phyloP scores from a whole-genome alignment of 805 yeast species.

The Candida koratica region DNA sequence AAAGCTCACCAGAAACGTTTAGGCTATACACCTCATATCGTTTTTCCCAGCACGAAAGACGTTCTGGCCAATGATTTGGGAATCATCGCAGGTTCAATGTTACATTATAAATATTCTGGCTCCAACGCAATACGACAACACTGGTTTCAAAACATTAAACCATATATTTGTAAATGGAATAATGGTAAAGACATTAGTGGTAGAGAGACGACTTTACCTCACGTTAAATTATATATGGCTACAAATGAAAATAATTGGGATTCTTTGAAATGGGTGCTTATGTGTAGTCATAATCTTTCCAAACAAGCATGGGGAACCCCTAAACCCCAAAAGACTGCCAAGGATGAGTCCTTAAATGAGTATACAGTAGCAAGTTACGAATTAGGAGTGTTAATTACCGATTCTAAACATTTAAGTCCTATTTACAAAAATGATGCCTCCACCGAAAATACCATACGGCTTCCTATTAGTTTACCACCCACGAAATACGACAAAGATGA shows the following conservation, averaged over 20 bases:
- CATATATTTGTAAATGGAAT: slow-evolving; percentile 47
- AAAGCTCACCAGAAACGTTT: slow-evolving; percentile 19
- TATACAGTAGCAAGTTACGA: slow-evolving; percentile 36
- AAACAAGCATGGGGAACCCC: slow-evolving; percentile 75
- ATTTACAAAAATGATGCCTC: slow-evolving; percentile 32
- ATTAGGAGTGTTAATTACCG: slow-evolving; percentile 30
- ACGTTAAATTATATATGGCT: slow-evolving; percentile 63
- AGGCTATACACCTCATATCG: slow-evolving; percentile 31
- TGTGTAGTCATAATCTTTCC: slow-evolving; percentile 74
- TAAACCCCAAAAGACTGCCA: slow-evolving; percentile 6
- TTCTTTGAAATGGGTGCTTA: slow-evolving; percentile 60
- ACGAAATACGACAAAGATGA: slow-evolving; percentile 36
- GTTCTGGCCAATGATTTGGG: slow-evolving; percentile 43
- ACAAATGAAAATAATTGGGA: slow-evolving; percentile 48
- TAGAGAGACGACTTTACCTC: slow-evolving; percentile 48
- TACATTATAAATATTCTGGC: slow-evolving; percentile 41
- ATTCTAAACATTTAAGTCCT: slow-evolving; percentile 36
- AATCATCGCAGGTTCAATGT: slow-evolving; percentile 45
- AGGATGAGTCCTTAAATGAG: slow-evolving; percentile 15
- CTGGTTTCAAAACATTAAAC: slow-evolving; percentile 31
- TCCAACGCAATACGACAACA: slow-evolving; percentile 2
- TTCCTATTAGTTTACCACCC: slow-evolving; percentile 57
- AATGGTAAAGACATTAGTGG: slow-evolving; percentile 21
- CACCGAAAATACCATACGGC: slow-evolving; percentile 31
- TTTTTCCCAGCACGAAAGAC: slow-evolving; percentile 45